Percentiles rank a stretch among this genome's conserved stretches.
phyloP scores from a whole-genome alignment of 2,329 filamentous ascomycete genomes.

The Diplodia seriata region DNA sequence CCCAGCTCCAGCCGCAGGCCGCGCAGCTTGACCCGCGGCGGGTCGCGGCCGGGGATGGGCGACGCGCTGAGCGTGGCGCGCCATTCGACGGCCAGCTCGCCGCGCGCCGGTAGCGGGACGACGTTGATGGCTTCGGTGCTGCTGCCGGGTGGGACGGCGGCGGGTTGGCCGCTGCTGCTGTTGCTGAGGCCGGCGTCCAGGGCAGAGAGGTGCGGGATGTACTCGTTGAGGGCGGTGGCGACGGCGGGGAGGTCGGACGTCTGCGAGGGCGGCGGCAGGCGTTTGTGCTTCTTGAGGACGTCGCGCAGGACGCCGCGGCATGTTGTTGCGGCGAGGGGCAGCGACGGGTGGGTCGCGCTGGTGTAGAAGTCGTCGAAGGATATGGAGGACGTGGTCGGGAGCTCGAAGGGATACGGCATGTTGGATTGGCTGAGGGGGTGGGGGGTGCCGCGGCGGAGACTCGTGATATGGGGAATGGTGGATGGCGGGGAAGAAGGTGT shows the following conservation, averaged over 20 bases:
- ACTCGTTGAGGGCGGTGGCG: conserved; percentile 72
- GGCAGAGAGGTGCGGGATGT: conserved; percentile 83
- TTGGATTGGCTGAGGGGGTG: not conserved
- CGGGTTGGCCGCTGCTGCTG: conserved; percentile 65
- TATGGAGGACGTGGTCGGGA: conserved; percentile 89
- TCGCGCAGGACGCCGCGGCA: conserved; percentile 83
- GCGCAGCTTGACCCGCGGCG: conserved; percentile 71
- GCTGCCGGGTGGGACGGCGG: conserved; percentile 43
- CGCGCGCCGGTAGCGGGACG: conserved; percentile 61
- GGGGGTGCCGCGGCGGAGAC: not conserved
- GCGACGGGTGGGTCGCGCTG: conserved; percentile 85
- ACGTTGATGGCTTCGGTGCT: conserved; percentile 69
- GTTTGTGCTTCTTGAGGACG: conserved; percentile 86
- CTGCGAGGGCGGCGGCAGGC: conserved; percentile 75
- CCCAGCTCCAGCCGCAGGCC: conserved; percentile 83
- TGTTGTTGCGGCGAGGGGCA: conserved; percentile 82
- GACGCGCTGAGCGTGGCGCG: conserved; percentile 75
- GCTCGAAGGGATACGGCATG: conserved; percentile 89
- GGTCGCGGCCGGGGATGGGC: conserved; percentile 60
- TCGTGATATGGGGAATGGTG: conserved; percentile 33
- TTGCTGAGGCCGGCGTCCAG: conserved; percentile 66
- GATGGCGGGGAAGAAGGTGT: conserved; percentile 34
- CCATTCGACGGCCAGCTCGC: conserved; percentile 77
- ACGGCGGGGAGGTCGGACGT: conserved; percentile 73
- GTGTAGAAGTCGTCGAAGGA: conserved; percentile 79